These are phyloP conservation scores for Colletotrichum kahawae DNA, from an alignment of 2,329 filamentous ascomycete species.

Conservation along the genomic window DNA sequence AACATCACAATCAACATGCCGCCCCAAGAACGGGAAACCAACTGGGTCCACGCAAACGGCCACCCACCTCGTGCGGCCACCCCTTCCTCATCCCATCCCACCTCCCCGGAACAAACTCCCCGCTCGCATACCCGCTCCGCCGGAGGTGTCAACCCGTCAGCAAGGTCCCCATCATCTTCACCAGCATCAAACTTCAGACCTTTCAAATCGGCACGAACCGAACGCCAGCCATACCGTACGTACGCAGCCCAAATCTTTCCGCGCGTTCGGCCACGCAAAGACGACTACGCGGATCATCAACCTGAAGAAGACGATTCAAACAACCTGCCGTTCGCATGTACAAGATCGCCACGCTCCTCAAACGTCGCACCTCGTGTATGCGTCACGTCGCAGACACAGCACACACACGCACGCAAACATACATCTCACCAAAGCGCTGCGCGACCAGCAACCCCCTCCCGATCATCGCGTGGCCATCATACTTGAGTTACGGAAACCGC, in stretches of 20 bases:
- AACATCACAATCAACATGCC: no score
- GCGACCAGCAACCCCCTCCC: not conserved
- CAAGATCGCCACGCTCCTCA: not conserved
- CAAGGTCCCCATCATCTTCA: not conserved
- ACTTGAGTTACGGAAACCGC: not conserved
- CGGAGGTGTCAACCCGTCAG: not conserved
- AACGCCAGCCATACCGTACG: not conserved
- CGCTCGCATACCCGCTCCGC: not conserved
- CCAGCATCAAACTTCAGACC: not conserved
- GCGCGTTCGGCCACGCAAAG: not conserved
- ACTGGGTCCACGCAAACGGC: accelerated
- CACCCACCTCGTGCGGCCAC: not conserved
- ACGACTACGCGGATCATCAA: not conserved
- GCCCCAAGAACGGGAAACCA: not conserved
- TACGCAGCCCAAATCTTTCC: not conserved
- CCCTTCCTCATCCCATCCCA: not conserved
- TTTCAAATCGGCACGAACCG: not conserved
- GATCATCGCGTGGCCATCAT: not conserved
- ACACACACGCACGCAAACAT: not conserved
- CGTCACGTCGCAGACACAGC: not conserved
- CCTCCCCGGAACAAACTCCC: not conserved
- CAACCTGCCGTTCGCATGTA: not conserved
- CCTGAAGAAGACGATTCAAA: not conserved
- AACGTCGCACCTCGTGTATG: not conserved
- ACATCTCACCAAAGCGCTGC: not conserved